phyloP scores from a whole-genome alignment of 495 filamentous ascomycete genomes.

The Aspergillus leporis region DNA sequence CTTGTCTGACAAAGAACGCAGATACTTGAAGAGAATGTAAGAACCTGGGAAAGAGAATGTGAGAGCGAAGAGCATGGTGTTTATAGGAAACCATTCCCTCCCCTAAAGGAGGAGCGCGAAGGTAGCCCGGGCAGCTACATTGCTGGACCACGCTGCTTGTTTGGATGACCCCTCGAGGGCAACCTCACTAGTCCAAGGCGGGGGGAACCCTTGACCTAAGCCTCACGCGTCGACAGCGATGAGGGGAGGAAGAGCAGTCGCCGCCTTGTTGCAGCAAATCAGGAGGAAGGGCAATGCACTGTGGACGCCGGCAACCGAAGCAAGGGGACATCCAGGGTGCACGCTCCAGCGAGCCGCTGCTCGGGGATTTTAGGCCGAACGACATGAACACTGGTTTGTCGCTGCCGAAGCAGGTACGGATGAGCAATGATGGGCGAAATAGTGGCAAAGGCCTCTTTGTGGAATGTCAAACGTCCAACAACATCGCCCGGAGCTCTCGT shows the following conservation, averaged over 20 bases:
- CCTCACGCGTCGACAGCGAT: slow-evolving; percentile 37
- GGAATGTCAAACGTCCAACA: slow-evolving; percentile 41
- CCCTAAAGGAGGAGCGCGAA: slow-evolving; percentile 30
- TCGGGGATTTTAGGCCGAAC: slow-evolving; percentile 45
- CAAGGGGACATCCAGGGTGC: slow-evolving; percentile 42
- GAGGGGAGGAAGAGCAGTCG: slow-evolving; percentile 32
- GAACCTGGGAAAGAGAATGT: slow-evolving; percentile 61
- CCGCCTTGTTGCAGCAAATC: slow-evolving; percentile 45
- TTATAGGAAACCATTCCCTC: slow-evolving; percentile 50
- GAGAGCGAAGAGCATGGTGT: slow-evolving; percentile 51
- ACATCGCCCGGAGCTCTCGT: slow-evolving; percentile 19
- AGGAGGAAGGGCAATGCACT: slow-evolving; percentile 41
- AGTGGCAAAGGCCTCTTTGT: slow-evolving; percentile 22
- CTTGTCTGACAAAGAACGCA: slow-evolving; percentile 46
- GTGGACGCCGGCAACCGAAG: slow-evolving; percentile 36
- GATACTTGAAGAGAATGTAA: slow-evolving; percentile 47
- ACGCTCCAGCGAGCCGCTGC: slow-evolving; percentile 41
- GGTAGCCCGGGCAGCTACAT: slow-evolving; percentile 41
- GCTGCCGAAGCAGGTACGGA: slow-evolving; percentile 26
- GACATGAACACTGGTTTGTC: slow-evolving; percentile 26
- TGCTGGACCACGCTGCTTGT: slow-evolving; percentile 39
- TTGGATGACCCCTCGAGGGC: slow-evolving; percentile 45
- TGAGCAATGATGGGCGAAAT: slow-evolving; percentile 29
- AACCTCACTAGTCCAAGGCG: slow-evolving; percentile 38
- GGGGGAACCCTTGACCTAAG: slow-evolving; percentile 28